Evolutionary conservation across 78 protist species (phyloP).

Genomic region (Speleostelium caveatum): DNA sequence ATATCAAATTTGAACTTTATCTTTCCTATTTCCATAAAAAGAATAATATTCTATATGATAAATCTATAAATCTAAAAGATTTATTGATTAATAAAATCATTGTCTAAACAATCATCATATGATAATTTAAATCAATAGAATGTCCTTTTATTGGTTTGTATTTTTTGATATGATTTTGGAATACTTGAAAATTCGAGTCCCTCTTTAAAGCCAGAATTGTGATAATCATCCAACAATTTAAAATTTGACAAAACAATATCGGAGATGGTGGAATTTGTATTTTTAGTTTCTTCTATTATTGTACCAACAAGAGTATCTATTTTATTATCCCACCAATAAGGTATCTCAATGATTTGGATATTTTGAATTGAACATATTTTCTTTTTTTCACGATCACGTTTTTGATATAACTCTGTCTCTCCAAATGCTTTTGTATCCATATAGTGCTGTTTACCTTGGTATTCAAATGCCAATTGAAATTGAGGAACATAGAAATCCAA

Average conservation of each 20-base stretch:
- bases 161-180: conserved; percentile 28
- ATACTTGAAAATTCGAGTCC: neutral
- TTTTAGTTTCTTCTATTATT: neutral
- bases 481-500: conserved; percentile 27
- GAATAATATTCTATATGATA: no score
- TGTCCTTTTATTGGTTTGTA: conserved; percentile 16
- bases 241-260: neutral
- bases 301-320: conserved; percentile 47
- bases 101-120: no score
- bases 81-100: no score
- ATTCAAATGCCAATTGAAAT: conserved; percentile 48
- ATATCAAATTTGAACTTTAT: no score
- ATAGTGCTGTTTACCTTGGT: conserved; percentile 71
- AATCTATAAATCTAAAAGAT: no score
- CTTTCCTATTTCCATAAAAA: no score
- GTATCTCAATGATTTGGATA: conserved; percentile 39
- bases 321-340: conserved; percentile 71
- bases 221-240: no score
- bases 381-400: conserved; percentile 43
- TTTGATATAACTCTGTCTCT: conserved; percentile 9
- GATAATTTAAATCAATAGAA: neutral
- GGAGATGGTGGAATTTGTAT: neutral
- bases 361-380: neutral
- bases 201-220: no score
- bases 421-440: conserved; percentile 20